A percentile compares a stretch with the other conserved stretches of the same genome.
Conservation (phyloP, 148 eudicot species). For the Vaccinium darrowii region DNA sequence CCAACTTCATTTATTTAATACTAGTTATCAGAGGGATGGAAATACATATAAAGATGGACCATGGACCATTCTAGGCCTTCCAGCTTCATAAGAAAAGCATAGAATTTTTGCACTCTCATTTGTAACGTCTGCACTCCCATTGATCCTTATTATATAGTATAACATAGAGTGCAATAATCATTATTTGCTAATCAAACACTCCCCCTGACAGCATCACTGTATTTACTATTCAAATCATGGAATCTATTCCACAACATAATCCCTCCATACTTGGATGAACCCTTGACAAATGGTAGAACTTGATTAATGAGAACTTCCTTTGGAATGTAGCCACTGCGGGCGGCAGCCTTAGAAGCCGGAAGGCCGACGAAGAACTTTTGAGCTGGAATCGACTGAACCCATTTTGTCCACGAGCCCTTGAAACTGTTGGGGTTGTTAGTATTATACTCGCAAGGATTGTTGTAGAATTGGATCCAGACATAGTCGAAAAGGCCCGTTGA, state of each 20-base stretch:
- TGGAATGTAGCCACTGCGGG: conserved; percentile 24
- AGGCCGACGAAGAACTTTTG: conserved; percentile 26
- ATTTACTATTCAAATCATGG: conserved; percentile 11
- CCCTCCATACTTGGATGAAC: conserved; percentile 28
- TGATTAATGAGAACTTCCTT: conserved; percentile 19
- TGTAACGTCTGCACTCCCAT: not conserved
- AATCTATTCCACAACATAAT: conserved; percentile 29
- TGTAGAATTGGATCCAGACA: conserved; percentile 31
- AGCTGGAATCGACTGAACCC: conserved; percentile 13
- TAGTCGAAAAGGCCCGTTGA: conserved; percentile 20
- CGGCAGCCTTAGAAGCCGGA: conserved; percentile 24
- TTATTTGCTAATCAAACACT: conserved; percentile 13
- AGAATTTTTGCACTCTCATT: not conserved
- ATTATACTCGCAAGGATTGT: conserved; percentile 27
- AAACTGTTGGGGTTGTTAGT: conserved; percentile 8
- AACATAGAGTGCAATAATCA: not conserved
- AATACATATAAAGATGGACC: not conserved
- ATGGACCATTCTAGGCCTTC: not conserved
- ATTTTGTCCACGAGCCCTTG: conserved; percentile 20
- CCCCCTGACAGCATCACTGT: conserved; percentile 19
- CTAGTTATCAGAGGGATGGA: not conserved
- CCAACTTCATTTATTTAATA: not conserved
- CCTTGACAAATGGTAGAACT: conserved; percentile 27
- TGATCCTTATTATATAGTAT: too few relatives aligned
- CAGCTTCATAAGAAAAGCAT: not conserved